Percentiles rank a stretch among this genome's conserved stretches.
These are phyloP conservation scores for Aquilaria yunnanensis DNA, from an alignment of 345 rosid species.

Conservation along the genomic window DNA sequence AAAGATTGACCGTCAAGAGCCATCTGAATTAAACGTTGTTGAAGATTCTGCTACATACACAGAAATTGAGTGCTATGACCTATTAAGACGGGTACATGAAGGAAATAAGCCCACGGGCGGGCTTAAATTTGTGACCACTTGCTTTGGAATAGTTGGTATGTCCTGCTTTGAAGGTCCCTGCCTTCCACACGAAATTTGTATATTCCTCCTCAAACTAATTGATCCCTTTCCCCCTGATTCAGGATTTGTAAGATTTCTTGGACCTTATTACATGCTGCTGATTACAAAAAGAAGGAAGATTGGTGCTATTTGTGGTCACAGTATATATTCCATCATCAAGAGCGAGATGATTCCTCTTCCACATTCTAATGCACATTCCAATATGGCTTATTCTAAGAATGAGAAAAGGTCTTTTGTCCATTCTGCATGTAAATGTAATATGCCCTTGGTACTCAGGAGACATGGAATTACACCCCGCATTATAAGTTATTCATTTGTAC, in stretches of 20 bases:
- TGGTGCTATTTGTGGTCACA: conserved; percentile 78
- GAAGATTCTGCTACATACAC: conserved; percentile 64
- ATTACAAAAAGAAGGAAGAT: conserved; percentile 86
- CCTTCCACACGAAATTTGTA: not conserved
- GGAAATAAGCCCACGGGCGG: conserved; percentile 86
- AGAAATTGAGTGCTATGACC: conserved; percentile 58
- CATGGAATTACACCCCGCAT: conserved; percentile 20
- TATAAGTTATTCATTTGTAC: conserved; percentile 34
- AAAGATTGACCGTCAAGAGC: conserved; percentile 74
- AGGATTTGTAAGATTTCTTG: conserved; percentile 93
- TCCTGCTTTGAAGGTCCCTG: not conserved
- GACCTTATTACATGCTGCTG: conserved; percentile 89
- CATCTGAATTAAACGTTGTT: conserved; percentile 53
- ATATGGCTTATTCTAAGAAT: conserved; percentile 82
- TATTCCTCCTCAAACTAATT: conserved; percentile 6
- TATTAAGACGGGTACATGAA: conserved; percentile 65
- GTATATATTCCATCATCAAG: conserved; percentile 58
- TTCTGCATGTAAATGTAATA: conserved; percentile 79
- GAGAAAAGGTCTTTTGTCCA: conserved; percentile 98
- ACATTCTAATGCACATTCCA: conserved; percentile 58
- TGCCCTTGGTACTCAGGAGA: conserved; percentile 52
- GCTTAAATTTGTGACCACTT: conserved; percentile 67
- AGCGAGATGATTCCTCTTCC: conserved; percentile 72
- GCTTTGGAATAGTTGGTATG: conserved; percentile 89
- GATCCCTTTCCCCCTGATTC: conserved; percentile 15